Percentiles rank a stretch among this genome's conserved stretches.
Conservation (phyloP, 768 basidiomycete genomes). For the Chlorophyllum brunneum region DNA sequence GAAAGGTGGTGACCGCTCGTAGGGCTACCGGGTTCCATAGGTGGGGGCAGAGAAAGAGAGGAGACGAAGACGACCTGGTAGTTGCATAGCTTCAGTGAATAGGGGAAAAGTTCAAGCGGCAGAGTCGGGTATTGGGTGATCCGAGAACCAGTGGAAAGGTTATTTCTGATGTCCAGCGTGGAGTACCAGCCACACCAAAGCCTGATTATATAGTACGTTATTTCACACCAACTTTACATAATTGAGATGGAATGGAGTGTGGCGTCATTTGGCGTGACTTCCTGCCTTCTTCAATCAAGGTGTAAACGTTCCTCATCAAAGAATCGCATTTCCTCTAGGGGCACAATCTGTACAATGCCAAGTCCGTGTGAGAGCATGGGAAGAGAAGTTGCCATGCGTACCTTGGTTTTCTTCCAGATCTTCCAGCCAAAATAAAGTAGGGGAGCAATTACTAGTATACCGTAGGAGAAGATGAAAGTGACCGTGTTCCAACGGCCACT, state of each 20-base stretch:
- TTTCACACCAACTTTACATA: no score
- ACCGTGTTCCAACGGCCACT: constrained; percentile 44
- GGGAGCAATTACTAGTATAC: constrained; percentile 40
- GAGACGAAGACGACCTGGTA: neutral
- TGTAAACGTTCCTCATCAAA: constrained; percentile 1
- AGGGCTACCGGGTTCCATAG: neutral
- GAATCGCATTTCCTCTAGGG: neutral
- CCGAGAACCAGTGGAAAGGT: neutral
- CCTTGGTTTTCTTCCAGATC: constrained; percentile 34
- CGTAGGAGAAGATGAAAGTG: constrained; percentile 47
- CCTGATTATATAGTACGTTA: no score
- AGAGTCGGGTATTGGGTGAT: neutral
- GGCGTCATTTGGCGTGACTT: neutral
- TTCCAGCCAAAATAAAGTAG: constrained; percentile 45
- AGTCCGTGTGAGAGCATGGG: neutral
- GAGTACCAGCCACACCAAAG: no score
- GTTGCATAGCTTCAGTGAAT: neutral
- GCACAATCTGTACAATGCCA: neutral
- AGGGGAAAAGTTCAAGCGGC: neutral
- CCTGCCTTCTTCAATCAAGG: neutral
- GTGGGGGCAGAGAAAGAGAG: neutral
- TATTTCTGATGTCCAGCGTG: constrained; percentile 3
- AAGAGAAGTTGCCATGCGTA: constrained; percentile 16
- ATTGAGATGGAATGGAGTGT: no score
- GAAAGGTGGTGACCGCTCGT: neutral